These are phyloP conservation scores for Barbarea vulgaris DNA, from an alignment of 345 rosid genomes.

Conservation along the genomic window DNA sequence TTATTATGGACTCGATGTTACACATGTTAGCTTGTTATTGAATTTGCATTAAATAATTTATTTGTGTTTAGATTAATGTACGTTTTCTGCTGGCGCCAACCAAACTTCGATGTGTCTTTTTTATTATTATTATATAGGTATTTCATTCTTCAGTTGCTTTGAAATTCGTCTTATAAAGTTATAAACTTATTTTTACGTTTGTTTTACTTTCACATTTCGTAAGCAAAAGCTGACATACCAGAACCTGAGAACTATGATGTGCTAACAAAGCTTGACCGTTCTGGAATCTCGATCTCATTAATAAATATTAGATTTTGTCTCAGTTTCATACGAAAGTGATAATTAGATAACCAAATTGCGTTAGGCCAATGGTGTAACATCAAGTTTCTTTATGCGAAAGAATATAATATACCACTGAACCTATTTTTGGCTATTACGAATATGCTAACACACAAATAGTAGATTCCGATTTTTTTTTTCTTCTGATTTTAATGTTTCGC, in stretches of 20 bases:
- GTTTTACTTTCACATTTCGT: slow-evolving; percentile 31
- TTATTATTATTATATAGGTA: neutral
- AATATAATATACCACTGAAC: neutral
- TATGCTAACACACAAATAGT: slow-evolving; percentile 15
- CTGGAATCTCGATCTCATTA: slow-evolving; percentile 3
- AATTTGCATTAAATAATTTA: neutral
- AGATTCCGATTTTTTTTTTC: slow-evolving; percentile 5
- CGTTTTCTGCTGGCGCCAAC: slow-evolving; percentile 34
- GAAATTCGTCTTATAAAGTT: neutral
- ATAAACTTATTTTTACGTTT: slow-evolving; percentile 12
- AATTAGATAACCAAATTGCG: slow-evolving; percentile 34
- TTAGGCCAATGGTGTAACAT: slow-evolving; percentile 19
- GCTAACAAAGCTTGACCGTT: slow-evolving; percentile 22
- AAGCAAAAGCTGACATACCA: slow-evolving; percentile 31
- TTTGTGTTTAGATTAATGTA: slow-evolving; percentile 15
- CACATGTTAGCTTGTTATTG: slow-evolving; percentile 38
- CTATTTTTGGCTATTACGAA: slow-evolving; percentile 10
- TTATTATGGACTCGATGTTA: slow-evolving; percentile 1
- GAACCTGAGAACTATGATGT: slow-evolving; percentile 25
- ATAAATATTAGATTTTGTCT: slow-evolving; percentile 9
- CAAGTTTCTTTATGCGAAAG: neutral
- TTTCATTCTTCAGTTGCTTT: slow-evolving; percentile 12
- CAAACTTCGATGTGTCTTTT: slow-evolving; percentile 11
- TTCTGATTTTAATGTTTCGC: neutral
- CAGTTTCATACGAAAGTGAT: slow-evolving; percentile 24